Percentiles rank a stretch among this genome's conserved stretches.
Conservation (phyloP, 257 asterid genomes). For the Solanum chilense region DNA sequence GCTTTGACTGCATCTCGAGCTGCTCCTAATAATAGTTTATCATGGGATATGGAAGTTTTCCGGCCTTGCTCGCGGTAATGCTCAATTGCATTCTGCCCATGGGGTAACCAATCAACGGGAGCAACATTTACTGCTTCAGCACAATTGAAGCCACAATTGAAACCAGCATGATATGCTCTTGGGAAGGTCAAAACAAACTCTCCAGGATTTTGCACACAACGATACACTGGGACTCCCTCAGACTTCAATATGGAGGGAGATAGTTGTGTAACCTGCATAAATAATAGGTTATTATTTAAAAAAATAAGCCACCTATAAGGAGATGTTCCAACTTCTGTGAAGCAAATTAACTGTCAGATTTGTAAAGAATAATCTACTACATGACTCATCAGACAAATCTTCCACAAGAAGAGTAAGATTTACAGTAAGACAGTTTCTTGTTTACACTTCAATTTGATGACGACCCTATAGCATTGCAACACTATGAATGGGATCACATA, state of each 20-base stretch:
- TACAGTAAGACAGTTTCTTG: not conserved
- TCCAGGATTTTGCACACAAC: slow-evolving; percentile 88
- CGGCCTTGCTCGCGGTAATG: slow-evolving; percentile 77
- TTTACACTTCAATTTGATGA: not conserved
- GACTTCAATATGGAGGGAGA: slow-evolving; percentile 74
- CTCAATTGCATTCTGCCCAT: slow-evolving; percentile 92
- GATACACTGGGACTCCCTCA: slow-evolving; percentile 91
- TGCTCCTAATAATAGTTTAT: slow-evolving; percentile 91
- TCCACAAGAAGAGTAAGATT: not conserved
- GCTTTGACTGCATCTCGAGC: slow-evolving; percentile 98
- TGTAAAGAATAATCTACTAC: not conserved
- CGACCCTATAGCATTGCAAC: not conserved
- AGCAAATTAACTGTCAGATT: not conserved
- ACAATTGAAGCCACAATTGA: slow-evolving; percentile 90
- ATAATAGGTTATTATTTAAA: not conserved
- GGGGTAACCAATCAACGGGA: slow-evolving; percentile 99
- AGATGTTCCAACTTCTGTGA: not conserved
- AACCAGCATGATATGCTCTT: slow-evolving; percentile 98
- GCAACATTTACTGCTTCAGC: slow-evolving; percentile 99
- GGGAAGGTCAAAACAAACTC: slow-evolving; percentile 97
- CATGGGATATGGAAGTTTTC: slow-evolving; percentile 87
- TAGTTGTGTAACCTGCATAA: slow-evolving; percentile 82
- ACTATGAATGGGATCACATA: not conserved
- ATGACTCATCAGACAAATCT: not conserved
- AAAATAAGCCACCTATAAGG: not conserved